Conservation (phyloP, 2,329 filamentous ascomycete species). For the Microcyclosporella mali region DNA sequence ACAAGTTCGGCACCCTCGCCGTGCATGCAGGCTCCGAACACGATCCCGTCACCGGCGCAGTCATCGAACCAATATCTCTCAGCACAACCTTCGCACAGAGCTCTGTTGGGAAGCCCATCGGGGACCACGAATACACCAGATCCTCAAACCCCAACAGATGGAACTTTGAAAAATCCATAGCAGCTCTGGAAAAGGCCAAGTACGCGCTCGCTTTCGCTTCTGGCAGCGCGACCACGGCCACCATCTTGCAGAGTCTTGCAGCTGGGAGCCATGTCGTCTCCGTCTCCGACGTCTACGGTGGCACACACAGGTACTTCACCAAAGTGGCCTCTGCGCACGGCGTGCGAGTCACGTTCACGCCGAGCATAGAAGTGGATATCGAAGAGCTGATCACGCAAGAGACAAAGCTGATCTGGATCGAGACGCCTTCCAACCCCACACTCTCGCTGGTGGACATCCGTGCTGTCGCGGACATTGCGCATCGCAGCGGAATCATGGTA, state of each 20-base stretch:
- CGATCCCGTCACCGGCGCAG: constrained; percentile 85
- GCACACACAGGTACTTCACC: constrained; percentile 97
- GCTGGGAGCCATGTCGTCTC: constrained; percentile 90
- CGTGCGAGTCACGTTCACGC: constrained; percentile 89
- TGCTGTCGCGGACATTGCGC: constrained; percentile 73
- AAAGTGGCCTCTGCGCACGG: constrained; percentile 93
- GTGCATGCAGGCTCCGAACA: constrained; percentile 90
- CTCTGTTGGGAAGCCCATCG: constrained; percentile 78
- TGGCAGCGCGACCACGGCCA: constrained; percentile 88
- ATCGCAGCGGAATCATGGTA: constrained; percentile 81
- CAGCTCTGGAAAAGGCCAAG: constrained; percentile 84
- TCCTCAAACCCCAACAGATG: constrained; percentile 91
- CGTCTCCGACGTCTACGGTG: constrained; percentile 95
- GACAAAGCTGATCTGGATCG: constrained; percentile 96
- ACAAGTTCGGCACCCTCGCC: constrained; percentile 84
- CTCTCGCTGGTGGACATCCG: constrained; percentile 88
- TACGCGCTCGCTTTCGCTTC: constrained; percentile 92
- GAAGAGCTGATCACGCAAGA: constrained; percentile 75
- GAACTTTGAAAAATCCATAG: constrained; percentile 89
- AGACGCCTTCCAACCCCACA: constrained; percentile 91
- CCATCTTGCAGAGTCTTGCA: constrained; percentile 85
- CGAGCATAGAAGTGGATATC: constrained; percentile 84
- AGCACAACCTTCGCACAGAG: constrained; percentile 96
- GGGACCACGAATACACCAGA: constrained; percentile 86
- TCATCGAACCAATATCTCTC: constrained; percentile 92